Conservation (phyloP, 2,329 filamentous ascomycete species). For the Alternaria longipes region DNA sequence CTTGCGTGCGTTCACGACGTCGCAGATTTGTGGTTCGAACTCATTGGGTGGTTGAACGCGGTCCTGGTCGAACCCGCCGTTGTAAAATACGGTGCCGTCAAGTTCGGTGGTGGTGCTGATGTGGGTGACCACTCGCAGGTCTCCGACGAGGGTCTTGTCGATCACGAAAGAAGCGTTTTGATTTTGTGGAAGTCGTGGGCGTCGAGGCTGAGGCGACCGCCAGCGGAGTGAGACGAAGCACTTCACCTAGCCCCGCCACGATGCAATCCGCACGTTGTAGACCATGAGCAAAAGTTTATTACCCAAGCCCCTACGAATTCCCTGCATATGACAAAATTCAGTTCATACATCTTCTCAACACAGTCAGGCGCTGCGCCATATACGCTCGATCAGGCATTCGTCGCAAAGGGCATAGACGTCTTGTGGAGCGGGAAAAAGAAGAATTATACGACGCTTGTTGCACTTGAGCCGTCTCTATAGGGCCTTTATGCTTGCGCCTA, state of each 20-base stretch:
- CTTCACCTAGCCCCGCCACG: conserved; percentile 3
- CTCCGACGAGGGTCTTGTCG: background rate
- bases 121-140: background rate
- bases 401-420: background rate
- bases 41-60: background rate
- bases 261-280: background rate
- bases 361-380: background rate
- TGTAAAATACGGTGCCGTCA: background rate
- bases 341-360: background rate
- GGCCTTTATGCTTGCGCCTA: background rate
- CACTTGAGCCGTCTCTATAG: too few species aligned
- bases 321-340: background rate
- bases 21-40: background rate
- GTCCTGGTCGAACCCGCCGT: background rate
- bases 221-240: background rate
- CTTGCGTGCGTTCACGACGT: background rate
- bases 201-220: background rate
- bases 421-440: background rate
- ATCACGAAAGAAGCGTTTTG: background rate
- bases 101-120: too few species aligned
- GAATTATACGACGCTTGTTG: background rate
- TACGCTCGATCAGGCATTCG: too few species aligned
- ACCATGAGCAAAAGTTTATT: background rate
- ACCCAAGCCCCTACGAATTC: rapidly evolving
- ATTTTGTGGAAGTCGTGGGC: background rate